Evolutionary conservation across 2,329 filamentous ascomycete species (phyloP), one percentile per base, ranked within the genome.

Genomic region (Meredithiella fracta): DNA sequence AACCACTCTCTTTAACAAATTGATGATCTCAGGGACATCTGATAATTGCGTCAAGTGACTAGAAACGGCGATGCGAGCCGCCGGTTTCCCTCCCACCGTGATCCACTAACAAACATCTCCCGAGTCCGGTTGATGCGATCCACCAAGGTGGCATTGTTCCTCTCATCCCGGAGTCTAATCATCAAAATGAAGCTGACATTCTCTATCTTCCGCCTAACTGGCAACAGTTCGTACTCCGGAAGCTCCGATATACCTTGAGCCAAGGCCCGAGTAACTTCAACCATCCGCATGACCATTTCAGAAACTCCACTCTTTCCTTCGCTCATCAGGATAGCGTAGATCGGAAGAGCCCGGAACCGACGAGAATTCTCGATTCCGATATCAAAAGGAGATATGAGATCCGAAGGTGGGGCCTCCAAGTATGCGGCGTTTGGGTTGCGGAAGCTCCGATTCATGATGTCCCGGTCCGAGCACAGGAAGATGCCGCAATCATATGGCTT

Each of bases 401-500:
- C 64, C 59, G 58, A 65, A 2, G 63, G 63, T 15, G 67, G 66
- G 20, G 68, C 67, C 7, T 69, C 69, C 49, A 95, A 78, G 64
- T 96, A 96, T 1, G 83, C 85, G 1, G 91, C 90, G 65, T 90
- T 90, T 31, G 86, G 80, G 67, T 96, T 96, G 59, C 78, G 75
- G 68, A 91, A 94, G 8, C 89, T 82, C 3, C 76, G 68, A 29
- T 74, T 66, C 56, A 69, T 72, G 1, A 83, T 76, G 11, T 79
- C 70, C 2, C 68, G 63, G 60, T 85, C 78, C 17, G 80, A 79
- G 53, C 82, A 87, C 62, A 94, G 78, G 73, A 95, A 94, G 68
- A 96, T 84, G 47, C 90, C 91, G 63, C 84, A 90, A 67, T 96
- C 91, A 63, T 96, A 96, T 0, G 91, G 90, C 75, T 82, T 54